Percentiles rank a stretch among this genome's conserved stretches.
These are phyloP conservation scores for Pyrenophora teres DNA, from an alignment of 2,329 filamentous ascomycete species.

Conservation along the genomic window DNA sequence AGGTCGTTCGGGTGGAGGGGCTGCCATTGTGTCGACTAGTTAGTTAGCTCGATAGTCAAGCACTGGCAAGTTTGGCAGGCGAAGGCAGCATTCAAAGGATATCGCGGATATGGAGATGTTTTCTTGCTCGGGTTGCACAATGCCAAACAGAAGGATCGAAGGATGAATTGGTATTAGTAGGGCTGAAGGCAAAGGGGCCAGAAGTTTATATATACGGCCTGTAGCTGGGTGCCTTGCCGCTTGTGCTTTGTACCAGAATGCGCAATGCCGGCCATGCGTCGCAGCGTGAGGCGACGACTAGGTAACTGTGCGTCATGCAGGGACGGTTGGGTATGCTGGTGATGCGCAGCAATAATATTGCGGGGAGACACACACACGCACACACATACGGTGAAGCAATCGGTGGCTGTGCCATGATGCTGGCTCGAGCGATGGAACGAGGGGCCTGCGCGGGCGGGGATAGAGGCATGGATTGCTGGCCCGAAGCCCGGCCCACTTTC, in stretches of 20 bases:
- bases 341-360: conserved; percentile 19
- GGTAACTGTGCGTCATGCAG: conserved; percentile 24
- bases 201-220: conserved; percentile 19
- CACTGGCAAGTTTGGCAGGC: not conserved
- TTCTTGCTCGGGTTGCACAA: conserved; percentile 8
- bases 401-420: conserved; percentile 23
- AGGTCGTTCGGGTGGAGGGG: conserved; percentile 28
- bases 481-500: conserved; percentile 6
- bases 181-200: conserved; percentile 27
- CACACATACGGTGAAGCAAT: conserved; percentile 18
- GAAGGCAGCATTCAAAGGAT: conserved; percentile 4
- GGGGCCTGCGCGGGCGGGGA: not conserved
- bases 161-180: conserved; percentile 24
- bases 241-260: conserved; percentile 14
- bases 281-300: conserved; percentile 9
- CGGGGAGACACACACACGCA: conserved; percentile 1
- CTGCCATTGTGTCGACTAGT: conserved; percentile 24
- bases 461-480: conserved; percentile 3
- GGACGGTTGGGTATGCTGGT: conserved; percentile 8
- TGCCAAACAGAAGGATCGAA: not conserved
- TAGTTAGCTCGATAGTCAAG: conserved; percentile 5
- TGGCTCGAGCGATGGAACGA: conserved; percentile 8
- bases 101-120: conserved; percentile 12
- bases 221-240: conserved; percentile 5
- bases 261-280: conserved; percentile 7